Base-by-base conservation (phyloP, 441 rosid species). In the Eutrema salsugineum region DNA sequence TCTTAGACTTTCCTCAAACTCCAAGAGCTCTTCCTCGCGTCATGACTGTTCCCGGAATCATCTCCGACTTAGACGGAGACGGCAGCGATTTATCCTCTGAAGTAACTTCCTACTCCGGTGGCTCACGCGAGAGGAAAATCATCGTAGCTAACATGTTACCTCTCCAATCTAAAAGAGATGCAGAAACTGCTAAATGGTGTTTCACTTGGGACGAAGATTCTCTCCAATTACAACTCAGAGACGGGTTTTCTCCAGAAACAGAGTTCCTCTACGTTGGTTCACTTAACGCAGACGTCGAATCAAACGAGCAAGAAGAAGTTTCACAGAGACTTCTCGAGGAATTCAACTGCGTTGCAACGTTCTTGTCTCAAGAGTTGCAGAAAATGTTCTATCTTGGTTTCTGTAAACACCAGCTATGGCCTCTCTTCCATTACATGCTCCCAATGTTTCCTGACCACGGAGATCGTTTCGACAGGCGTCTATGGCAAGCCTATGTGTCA, bases 81-180 rank as follows among this genome's bases (percentile, higher is more conserved):
- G 27, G 15, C 27, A 83, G 47, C 2, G 62, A 73, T 30, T 77
- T 71, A 43, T 56, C 51, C 63, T 54, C 59, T 10, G 69, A 64
- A 58, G 76, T 71, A 50, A 75, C 80, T 64, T 43, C 71, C n/a
- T 43, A 32, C 6, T 49, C 46, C 19, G 71, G 43, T 59, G 27
- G 14, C 55, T 76, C 66, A 35, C 80, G 71, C 35, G 90, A 82
- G 70, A 75, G 95, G 46, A 86, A 70, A 68, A 89, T 91, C 71
- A 60, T 89, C 36, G 97, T 91, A 61, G 81, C 93, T 11, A 89
- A 89, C 70, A 84, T 83, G 95, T 76, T 91, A 36, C 97, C 95
- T 50, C 68, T 91, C 79, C 83, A 81, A 46, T 85, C 91, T 32
- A 87, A 81, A 74, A 83, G 79, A 77, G 88, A 82, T 59, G 5